Base-by-base conservation (phyloP, 2,329 filamentous ascomycete species). In the Sporothrix variecibatus region DNA sequence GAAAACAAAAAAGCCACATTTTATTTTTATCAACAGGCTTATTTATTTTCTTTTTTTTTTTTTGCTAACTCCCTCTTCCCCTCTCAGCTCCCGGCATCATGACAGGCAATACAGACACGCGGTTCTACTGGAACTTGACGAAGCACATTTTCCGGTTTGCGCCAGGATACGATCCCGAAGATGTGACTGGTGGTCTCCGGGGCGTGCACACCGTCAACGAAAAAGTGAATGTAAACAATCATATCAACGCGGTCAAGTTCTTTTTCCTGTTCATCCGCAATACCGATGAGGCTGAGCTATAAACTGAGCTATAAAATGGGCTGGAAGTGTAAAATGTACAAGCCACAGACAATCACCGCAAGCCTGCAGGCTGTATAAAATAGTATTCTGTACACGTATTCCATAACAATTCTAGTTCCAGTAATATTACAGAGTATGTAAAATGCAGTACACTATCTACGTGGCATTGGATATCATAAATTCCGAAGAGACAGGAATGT, bases 71-170 rank as follows among this genome's bases (percentile, higher is more conserved):
- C 5, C 28, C 23, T 53, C 4, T 51, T 38, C 38, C 12, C 40
- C 40, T 11, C 1, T 1, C 12, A 1, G 85, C 88, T 0, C 87
- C 87, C 0, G 85, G 85, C 0, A 82, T 87, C 23, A 83, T 84
- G 80, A 84, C 83, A 3, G 86, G 85, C 1, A 87, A 87, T 75
- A 87, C 86, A 0, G 86, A 87, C 76, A 86, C 85, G 1, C 79
- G 82, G 43, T 85, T 82, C 73, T 87, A 85, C 76, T 86, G 84
- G 84, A 78, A 81, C 12, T 75, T 87, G 74, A 84, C 83, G 1
- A 79, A 78, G 51, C 83, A 87, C 73, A 86, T 87, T 72, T 87
- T 84, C 75, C 83, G 87, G 12, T 88, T 84, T 78, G 81, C 78
- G 1, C 87, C 87, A 0, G 83, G 83, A 1, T 83, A 79, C 74